A percentile compares a stretch with the other conserved stretches of the same genome.
Evolutionary conservation across 305 asterid genomes (phyloP).

Genomic region (Plantago coronopus): DNA sequence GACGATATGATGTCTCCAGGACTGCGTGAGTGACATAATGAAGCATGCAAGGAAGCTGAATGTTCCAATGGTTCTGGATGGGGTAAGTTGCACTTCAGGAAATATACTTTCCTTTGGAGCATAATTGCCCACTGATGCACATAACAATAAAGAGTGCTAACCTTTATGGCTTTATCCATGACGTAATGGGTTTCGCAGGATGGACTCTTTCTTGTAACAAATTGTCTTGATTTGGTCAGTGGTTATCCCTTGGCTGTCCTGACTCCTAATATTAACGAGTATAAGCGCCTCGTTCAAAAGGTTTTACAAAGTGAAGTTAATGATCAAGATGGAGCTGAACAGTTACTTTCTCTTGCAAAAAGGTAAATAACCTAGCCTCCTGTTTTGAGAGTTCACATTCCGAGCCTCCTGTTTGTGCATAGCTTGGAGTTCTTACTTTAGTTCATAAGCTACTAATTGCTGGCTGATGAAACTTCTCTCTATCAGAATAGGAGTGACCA

Average conservation of each 20-base stretch:
- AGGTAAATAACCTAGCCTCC: constrained; percentile 35
- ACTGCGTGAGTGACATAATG: constrained; percentile 82
- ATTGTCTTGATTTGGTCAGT: constrained; percentile 63
- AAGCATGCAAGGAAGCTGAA: constrained; percentile 72
- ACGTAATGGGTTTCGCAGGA: constrained; percentile 49
- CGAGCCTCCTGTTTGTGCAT: not conserved
- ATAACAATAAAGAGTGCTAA: constrained; percentile 3
- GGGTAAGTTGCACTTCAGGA: constrained; percentile 47
- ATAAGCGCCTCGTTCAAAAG: constrained; percentile 81
- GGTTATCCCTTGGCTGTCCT: constrained; percentile 90
- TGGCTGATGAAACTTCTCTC: constrained; percentile 16
- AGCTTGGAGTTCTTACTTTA: not conserved
- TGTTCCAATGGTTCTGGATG: constrained; percentile 90
- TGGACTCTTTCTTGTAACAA: constrained; percentile 85
- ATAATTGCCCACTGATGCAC: not conserved
- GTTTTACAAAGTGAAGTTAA: constrained; percentile 66
- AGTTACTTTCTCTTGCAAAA: constrained; percentile 70
- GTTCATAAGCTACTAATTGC: not conserved
- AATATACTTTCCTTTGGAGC: constrained; percentile 7
- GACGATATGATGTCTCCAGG: constrained; percentile 43
- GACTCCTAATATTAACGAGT: constrained; percentile 89
- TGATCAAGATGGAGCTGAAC: constrained; percentile 60
- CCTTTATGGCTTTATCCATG: constrained; percentile 20
- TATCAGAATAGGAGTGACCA: constrained; percentile 72
- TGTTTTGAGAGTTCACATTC: too few relatives aligned